phyloP scores from a whole-genome alignment of 352 stramenopile genomes.

The Phytopythium delawarense region DNA sequence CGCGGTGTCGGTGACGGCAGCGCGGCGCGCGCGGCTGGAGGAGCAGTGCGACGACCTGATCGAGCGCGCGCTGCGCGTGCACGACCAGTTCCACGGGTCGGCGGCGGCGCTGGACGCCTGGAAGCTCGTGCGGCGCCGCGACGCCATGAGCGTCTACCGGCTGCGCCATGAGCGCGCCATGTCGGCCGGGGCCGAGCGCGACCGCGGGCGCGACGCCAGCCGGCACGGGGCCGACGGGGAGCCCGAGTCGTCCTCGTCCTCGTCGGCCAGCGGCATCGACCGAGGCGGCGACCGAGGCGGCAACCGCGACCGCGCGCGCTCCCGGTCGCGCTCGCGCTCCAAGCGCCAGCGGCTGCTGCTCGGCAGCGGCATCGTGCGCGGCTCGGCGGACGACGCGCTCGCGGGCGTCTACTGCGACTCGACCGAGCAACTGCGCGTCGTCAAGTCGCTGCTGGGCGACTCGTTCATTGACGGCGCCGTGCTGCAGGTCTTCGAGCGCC shows the following conservation, averaged over 20 bases:
- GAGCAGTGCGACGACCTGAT: constrained; percentile 53
- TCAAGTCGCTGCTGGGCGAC: constrained; percentile 44
- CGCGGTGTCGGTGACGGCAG: constrained; percentile 29
- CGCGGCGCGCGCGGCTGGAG: constrained; percentile 37
- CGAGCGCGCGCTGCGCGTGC: constrained; percentile 42
- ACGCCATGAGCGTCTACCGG: constrained; percentile 56
- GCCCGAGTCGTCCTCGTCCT: constrained; percentile 3
- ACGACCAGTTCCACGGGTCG: constrained; percentile 50
- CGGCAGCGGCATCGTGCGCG: constrained; percentile 45
- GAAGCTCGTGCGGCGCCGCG: constrained; percentile 52
- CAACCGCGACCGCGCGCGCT: constrained; percentile 7
- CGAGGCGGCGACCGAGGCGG: background rate
- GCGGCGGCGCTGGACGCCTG: constrained; percentile 31
- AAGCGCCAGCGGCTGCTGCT: constrained; percentile 26
- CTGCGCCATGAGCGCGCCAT: constrained; percentile 5
- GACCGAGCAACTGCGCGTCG: constrained; percentile 46
- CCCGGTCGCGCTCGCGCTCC: constrained; percentile 14
- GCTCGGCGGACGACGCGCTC: constrained; percentile 43
- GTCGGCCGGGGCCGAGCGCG: background rate
- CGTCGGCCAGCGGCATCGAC: constrained; percentile 2
- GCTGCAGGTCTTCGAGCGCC: constrained; percentile 46
- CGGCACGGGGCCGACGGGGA: background rate
- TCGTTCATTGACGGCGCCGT: constrained; percentile 49
- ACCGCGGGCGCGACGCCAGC: background rate
- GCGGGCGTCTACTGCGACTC: constrained; percentile 49